Evolutionary conservation across 176 grass and related monocot genomes (phyloP), one percentile per base, ranked within the genome.

Genomic region (Eragrostis curvula): DNA sequence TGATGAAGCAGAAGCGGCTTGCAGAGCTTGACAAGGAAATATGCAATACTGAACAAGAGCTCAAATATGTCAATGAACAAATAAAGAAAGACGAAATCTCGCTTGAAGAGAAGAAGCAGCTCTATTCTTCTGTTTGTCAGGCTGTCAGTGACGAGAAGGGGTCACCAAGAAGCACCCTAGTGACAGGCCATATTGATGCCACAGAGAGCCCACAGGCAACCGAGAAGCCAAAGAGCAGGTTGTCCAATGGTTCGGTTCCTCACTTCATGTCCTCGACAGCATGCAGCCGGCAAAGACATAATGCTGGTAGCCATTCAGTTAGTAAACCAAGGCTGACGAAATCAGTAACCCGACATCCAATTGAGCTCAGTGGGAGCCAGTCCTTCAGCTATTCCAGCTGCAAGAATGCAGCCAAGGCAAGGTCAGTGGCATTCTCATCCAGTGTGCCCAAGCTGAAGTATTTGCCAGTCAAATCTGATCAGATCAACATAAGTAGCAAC

Each of bases 121-220:
- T 86, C 9, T 63, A 29, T 17, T 79, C 69, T 51, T 75, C 76
- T 70, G 12, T 3, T 5, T 87, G 70, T 65, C 77, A 82, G 25
- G 46, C 27, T 77, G 27, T 66, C 25, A 50, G 79, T 28, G 81
- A 89, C 1, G 77, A 80, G 50, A 89, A 98, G 40, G 92, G 81
- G 11, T 98, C 96, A 28, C 92, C 92, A 0, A 95, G 92, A 82
- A 98, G 96, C 87, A 89, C 88, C 56, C 76, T 98, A 21, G 85
- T 95, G 52, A 53, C 88, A 74, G 86, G 78, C 0, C 86, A 87
- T 9, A 83, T 85, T 10, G 88, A 89, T 75, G 81, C 80, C 70
- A 44, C 39, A 57, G 81, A 91, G 32, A 87, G 43, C 78, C 83
- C 81, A n/a, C 81, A 76, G 11, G 75, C 81, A 68, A 78, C 47